phyloP scores from a whole-genome alignment of 345 rosid genomes.

The Rhizophora mangle region DNA sequence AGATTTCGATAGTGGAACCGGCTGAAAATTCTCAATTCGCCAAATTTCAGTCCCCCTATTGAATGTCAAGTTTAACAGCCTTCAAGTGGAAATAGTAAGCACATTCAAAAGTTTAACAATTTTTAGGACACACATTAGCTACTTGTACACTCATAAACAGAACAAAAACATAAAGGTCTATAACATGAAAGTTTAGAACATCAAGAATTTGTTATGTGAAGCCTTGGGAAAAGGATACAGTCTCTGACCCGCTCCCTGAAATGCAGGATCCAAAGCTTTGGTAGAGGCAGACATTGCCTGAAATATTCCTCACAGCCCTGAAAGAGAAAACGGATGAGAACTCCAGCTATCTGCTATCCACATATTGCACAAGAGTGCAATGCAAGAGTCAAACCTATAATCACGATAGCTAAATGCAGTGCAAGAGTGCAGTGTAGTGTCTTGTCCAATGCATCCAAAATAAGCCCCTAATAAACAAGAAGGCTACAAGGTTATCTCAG shows the following conservation, averaged over 20 bases:
- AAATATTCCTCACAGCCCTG: conserved; percentile 18
- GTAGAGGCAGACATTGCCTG: conserved; percentile 67
- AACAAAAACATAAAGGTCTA: no score
- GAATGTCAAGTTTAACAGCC: conserved; percentile 57
- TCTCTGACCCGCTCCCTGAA: conserved; percentile 95
- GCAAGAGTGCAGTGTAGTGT: conserved; percentile 9
- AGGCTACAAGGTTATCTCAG: no score
- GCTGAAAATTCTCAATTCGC: conserved; percentile 96
- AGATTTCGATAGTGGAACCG: conserved; percentile 75
- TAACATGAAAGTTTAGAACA: conserved; percentile 1
- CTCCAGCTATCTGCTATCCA: conserved; percentile 13
- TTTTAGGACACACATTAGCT: background rate
- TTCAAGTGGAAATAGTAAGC: conserved; percentile 16
- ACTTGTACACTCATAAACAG: no score
- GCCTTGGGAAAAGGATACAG: conserved; percentile 57
- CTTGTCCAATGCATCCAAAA: background rate
- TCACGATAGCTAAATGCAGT: conserved; percentile 5
- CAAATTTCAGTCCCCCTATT: conserved; percentile 91
- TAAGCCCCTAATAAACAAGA: background rate
- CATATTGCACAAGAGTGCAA: conserved; percentile 15
- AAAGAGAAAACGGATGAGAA: conserved; percentile 2
- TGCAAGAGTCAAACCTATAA: conserved; percentile 14
- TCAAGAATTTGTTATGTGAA: conserved; percentile 6
- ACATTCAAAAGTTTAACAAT: background rate
- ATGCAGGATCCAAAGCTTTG: conserved; percentile 87